Conservation (phyloP, 805 yeast genomes). For the Ogataea paraovalis region DNA sequence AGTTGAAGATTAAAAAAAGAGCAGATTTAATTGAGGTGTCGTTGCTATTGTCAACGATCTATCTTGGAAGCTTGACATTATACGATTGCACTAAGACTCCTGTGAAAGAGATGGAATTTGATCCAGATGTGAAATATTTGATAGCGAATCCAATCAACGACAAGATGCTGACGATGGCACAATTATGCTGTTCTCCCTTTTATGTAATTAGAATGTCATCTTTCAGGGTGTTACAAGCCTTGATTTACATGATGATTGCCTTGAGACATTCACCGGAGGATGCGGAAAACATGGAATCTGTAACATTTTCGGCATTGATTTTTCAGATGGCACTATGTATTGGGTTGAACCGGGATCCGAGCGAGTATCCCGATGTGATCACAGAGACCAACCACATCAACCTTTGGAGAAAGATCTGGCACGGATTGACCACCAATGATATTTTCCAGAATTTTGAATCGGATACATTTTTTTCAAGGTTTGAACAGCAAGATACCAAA, state of each 20-base stretch:
- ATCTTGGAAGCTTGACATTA: slow-evolving; percentile 40
- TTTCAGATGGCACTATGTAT: slow-evolving; percentile 42
- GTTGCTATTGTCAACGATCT: slow-evolving; percentile 36
- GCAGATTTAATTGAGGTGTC: slow-evolving; percentile 40
- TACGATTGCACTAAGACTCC: slow-evolving; percentile 24
- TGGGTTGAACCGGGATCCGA: slow-evolving; percentile 49
- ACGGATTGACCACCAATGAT: slow-evolving; percentile 39
- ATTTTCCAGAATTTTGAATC: slow-evolving; percentile 38
- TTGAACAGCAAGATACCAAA: slow-evolving; percentile 40
- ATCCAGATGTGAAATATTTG: slow-evolving; percentile 30
- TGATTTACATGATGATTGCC: slow-evolving; percentile 39
- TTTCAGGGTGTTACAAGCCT: slow-evolving; percentile 39
- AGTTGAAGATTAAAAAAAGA: slow-evolving; percentile 34
- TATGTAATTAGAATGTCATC: slow-evolving; percentile 36
- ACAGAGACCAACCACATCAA: slow-evolving; percentile 37
- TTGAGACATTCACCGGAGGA: slow-evolving; percentile 44
- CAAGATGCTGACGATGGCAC: slow-evolving; percentile 35
- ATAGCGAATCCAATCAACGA: slow-evolving; percentile 37
- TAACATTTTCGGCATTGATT: slow-evolving; percentile 34
- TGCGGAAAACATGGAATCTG: slow-evolving; percentile 39
- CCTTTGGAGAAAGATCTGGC: slow-evolving; percentile 59
- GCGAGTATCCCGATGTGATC: slow-evolving; percentile 18
- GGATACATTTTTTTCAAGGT: slow-evolving; percentile 25
- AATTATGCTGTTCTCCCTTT: slow-evolving; percentile 38
- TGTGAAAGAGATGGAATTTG: slow-evolving; percentile 22